These are phyloP conservation scores for Penicillium sp. DNA, from an alignment of 2,329 filamentous ascomycete genomes.

Conservation along the genomic window DNA sequence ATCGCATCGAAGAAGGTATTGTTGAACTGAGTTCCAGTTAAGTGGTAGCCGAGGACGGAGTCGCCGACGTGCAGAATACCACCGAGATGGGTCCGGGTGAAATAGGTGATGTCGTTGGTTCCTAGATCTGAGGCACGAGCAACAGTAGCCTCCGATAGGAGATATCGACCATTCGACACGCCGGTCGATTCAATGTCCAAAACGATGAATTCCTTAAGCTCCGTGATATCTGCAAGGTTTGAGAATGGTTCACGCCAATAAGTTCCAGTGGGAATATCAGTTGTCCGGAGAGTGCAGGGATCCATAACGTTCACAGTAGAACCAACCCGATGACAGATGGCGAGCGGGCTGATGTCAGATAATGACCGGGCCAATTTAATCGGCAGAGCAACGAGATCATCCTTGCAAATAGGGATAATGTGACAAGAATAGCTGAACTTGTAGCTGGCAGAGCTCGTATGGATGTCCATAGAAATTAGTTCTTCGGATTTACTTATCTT, in stretches of 20 bases:
- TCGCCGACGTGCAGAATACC: conserved; percentile 83
- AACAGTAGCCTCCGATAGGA: conserved; percentile 83
- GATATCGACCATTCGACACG: conserved; percentile 73
- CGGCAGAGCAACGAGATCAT: conserved; percentile 91
- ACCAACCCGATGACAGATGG: conserved; percentile 82
- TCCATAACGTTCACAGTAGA: conserved; percentile 89
- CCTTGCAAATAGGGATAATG: conserved; percentile 92
- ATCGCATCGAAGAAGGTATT: conserved; percentile 79
- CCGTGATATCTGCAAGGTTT: conserved; percentile 76
- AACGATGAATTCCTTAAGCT: conserved; percentile 88
- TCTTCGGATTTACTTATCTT: conserved; percentile 83
- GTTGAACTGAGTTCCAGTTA: conserved; percentile 90
- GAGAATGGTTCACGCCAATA: conserved; percentile 92
- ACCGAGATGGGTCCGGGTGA: conserved; percentile 86
- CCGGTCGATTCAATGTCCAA: conserved; percentile 88
- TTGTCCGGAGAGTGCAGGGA: conserved; percentile 83
- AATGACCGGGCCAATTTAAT: conserved; percentile 81
- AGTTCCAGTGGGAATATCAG: conserved; percentile 75
- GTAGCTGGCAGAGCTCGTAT: conserved; percentile 96
- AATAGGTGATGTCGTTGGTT: conserved; percentile 81
- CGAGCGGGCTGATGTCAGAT: conserved; percentile 84
- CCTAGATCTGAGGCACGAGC: conserved; percentile 84
- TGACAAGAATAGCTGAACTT: conserved; percentile 90
- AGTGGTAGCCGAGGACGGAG: conserved; percentile 89
- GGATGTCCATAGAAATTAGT: conserved; percentile 87